Evolutionary conservation across 164 flowering plant species (phyloP), one percentile per base, ranked within the genome.

Genomic region (Macadamia integrifolia): DNA sequence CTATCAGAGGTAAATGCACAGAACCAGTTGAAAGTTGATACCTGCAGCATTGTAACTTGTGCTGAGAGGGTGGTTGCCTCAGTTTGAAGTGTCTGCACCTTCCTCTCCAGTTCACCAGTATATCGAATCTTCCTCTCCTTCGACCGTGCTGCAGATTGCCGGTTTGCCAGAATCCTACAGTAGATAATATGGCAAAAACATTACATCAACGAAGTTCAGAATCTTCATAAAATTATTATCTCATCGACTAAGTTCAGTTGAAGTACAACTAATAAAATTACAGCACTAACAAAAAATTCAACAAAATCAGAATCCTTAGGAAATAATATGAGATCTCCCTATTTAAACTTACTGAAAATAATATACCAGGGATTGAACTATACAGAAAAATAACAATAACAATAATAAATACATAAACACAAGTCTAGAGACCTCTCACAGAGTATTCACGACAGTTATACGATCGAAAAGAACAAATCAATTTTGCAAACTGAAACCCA

Each of bases 131-230:
- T 92, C 79, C 98, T 80, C 82, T 92, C 98, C 79, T 92, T 92
- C 10, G 98, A 92, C 14, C 98, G 85, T 12, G 98, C 98, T 10
- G 98, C 98, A 44, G 98, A 92, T 73, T 92, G 96, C 72, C 98
- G 83, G 77, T 92, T 92, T 29, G 97, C 98, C 61, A 92, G 88
- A 80, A 92, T 90, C 85, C 98, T 92, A 67, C 42, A 61, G 6
- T 4, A n/a, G n/a, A n/a, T n/a, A n/a, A n/a, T n/a, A n/a, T n/a
- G 61, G 11, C 14, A 67, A 29, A 58, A 35, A 44, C 23, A 62
- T 35, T 35, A 35, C 18, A 13, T 46, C 62, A 15, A 23, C 6
- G n/a, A 6, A 55, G 18, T 35, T 55, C 7, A 55, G 58, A 53
- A 61, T 15, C 11, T 15, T 40, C 57, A 52, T 32, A n/a, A 35